Conservation (phyloP, 345 rosid species). For the Gossypium bickii region DNA sequence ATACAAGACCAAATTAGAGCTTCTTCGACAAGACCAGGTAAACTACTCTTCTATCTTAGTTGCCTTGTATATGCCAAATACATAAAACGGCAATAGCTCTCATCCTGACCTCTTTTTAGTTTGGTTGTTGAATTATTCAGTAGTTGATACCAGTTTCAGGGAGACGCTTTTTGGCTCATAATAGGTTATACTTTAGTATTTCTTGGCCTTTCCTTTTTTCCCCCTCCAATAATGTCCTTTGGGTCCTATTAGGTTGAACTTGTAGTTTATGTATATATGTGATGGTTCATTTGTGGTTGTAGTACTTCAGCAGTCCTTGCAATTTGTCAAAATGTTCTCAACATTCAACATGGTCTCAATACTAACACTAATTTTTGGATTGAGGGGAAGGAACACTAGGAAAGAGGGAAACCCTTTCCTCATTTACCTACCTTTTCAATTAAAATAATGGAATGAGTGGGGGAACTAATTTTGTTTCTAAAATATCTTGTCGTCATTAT, state of each 20-base stretch:
- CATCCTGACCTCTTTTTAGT: not conserved
- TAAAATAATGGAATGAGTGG: not conserved
- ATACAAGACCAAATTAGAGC: conserved; percentile 70
- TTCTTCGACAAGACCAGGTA: conserved; percentile 74
- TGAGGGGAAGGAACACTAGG: not conserved
- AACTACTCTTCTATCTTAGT: not conserved
- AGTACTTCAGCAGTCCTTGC: not conserved
- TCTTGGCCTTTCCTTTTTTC: not conserved
- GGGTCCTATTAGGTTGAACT: not conserved
- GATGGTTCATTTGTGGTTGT: not conserved
- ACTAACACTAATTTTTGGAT: not conserved
- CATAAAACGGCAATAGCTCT: not conserved
- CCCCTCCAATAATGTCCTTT: not conserved
- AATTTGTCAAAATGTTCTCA: not conserved
- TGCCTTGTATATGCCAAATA: not conserved
- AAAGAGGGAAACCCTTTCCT: not conserved
- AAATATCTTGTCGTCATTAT: not conserved
- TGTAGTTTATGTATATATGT: not conserved
- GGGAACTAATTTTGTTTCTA: not conserved
- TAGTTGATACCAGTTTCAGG: not conserved
- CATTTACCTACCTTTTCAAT: not conserved
- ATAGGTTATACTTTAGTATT: not conserved
- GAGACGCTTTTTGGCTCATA: not conserved
- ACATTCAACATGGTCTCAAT: not conserved
- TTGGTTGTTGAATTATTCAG: conserved; percentile 1